Evolutionary conservation across 345 rosid species (phyloP).

Genomic region (Iberis pinnata): DNA sequence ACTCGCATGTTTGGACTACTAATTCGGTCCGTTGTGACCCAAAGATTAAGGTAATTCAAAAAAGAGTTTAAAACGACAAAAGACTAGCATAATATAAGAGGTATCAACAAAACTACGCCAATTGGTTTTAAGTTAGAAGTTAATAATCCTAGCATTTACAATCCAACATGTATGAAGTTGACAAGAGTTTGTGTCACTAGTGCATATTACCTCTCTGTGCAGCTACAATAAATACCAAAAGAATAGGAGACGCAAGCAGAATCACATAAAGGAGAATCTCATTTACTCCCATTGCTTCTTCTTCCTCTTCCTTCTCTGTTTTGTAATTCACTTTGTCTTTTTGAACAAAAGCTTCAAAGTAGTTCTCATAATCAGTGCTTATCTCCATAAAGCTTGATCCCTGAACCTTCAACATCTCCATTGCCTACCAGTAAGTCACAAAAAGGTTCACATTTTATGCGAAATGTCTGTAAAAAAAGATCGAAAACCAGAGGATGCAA

Average conservation of each 20-base stretch:
- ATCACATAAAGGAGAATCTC: slow-evolving; percentile 58
- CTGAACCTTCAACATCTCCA: slow-evolving; percentile 73
- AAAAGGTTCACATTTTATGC: background rate
- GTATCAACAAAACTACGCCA: too few relatives aligned
- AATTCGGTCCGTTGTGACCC: too few relatives aligned
- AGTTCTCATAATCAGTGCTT: slow-evolving; percentile 53
- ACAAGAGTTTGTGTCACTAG: slow-evolving; percentile 11
- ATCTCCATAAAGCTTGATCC: slow-evolving; percentile 33
- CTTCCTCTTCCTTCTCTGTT: slow-evolving; percentile 32
- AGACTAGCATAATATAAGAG: too few relatives aligned
- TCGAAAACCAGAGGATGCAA: background rate
- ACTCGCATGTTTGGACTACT: too few relatives aligned
- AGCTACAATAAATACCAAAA: slow-evolving; percentile 47
- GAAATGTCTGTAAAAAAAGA: slow-evolving; percentile 1
- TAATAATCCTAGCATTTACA: slow-evolving; percentile 16
- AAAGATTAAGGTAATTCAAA: too few relatives aligned
- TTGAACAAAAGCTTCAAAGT: slow-evolving; percentile 60
- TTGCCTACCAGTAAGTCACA: slow-evolving; percentile 42
- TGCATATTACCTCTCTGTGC: slow-evolving; percentile 39
- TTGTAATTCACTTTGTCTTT: slow-evolving; percentile 39
- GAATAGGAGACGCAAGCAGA: slow-evolving; percentile 65
- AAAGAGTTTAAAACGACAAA: too few relatives aligned
- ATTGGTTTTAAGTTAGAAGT: too few relatives aligned
- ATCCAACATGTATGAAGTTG: slow-evolving; percentile 16
- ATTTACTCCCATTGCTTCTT: slow-evolving; percentile 34